Evolutionary conservation across 116 monocot genomes (phyloP).

Genomic region (Papilionanthe hybrid): DNA sequence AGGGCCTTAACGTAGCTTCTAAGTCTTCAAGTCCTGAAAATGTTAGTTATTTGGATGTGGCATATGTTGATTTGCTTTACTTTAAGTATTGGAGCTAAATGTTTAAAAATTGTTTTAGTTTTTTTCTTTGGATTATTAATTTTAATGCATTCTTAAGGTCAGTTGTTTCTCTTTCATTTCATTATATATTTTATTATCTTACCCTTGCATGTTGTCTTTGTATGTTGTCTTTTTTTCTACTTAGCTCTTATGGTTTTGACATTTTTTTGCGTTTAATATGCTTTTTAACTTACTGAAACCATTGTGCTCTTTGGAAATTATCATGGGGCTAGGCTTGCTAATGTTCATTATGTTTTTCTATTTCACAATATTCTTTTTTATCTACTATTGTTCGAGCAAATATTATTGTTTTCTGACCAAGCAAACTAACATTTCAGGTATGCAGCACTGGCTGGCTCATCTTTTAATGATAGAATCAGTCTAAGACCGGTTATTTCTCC

Average conservation of each 20-base stretch:
- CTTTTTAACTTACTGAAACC: background rate
- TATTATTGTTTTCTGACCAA: background rate
- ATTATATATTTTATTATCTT: background rate
- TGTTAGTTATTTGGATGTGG: background rate
- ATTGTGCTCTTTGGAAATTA: background rate
- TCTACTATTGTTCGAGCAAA: background rate
- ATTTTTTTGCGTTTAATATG: background rate
- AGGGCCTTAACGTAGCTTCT: background rate
- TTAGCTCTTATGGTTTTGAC: background rate
- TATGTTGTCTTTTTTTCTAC: background rate
- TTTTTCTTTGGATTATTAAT: too few relatives aligned
- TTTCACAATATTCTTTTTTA: background rate
- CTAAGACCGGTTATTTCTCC: conserved; percentile 67
- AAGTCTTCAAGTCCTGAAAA: background rate
- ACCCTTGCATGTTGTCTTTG: background rate
- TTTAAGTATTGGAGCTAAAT: background rate
- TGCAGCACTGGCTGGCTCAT: conserved; percentile 79
- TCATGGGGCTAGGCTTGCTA: background rate
- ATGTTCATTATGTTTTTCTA: background rate
- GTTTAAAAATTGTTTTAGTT: too few relatives aligned
- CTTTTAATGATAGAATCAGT: conserved; percentile 55
- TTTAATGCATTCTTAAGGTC: background rate
- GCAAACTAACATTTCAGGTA: conserved; percentile 53
- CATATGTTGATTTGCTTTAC: conserved; percentile 3
- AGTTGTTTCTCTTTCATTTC: background rate